phyloP scores from a whole-genome alignment of 768 basidiomycete species.

The Pulveroboletus sp. region DNA sequence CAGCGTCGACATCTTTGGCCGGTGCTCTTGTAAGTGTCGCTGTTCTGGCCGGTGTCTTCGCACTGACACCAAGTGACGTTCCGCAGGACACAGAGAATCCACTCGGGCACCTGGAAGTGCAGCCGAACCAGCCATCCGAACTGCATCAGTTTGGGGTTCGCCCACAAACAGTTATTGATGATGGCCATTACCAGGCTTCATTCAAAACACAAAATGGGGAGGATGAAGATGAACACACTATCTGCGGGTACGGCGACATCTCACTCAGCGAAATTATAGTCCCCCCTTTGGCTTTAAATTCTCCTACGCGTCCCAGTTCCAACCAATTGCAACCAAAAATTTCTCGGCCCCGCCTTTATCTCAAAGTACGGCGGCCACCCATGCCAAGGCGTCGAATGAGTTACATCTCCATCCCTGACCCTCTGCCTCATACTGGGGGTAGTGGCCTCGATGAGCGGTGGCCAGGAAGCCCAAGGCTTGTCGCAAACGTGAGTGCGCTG shows the following conservation, averaged over 20 bases:
- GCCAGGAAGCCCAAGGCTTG: conserved; percentile 15
- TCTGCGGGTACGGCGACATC: conserved; percentile 45
- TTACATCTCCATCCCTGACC: conserved; percentile 8
- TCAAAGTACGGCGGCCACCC: conserved; percentile 25
- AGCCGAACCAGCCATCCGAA: neutral
- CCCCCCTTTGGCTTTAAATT: conserved; percentile 25
- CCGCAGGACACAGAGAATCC: conserved; percentile 6
- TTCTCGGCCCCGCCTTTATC: conserved; percentile 20
- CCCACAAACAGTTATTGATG: neutral
- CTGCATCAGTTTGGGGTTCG: neutral
- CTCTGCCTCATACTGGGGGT: neutral
- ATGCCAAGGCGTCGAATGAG: conserved; percentile 25
- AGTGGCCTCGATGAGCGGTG: conserved; percentile 5
- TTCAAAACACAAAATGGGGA: neutral
- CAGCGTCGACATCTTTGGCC: neutral
- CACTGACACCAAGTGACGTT: neutral
- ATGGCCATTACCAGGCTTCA: neutral
- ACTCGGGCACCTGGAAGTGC: neutral
- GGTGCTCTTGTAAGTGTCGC: conserved; percentile 5
- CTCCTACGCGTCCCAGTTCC: neutral
- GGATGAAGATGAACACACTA: conserved; percentile 36
- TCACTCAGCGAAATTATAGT: conserved; percentile 37
- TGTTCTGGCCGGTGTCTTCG: neutral
- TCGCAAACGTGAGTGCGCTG: conserved; percentile 12
- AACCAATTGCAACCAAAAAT: neutral